Base-by-base conservation (phyloP, 805 yeast genomes). In the Sungouiozyma ichnusensis region DNA sequence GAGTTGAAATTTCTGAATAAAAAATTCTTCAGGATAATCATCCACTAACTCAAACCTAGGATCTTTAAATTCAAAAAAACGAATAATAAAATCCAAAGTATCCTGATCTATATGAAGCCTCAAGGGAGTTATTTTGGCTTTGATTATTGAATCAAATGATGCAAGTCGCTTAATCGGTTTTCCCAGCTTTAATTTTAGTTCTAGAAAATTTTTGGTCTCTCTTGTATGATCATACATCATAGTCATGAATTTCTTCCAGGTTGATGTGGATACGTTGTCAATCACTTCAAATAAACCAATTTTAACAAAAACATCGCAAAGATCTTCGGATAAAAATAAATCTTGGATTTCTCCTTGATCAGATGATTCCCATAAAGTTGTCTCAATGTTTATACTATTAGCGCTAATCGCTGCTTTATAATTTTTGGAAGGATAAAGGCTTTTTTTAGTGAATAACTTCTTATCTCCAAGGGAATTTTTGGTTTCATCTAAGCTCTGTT, bases 21-120 rank as follows among this genome's bases (percentile, higher is more conserved):
- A 88, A 1, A 76, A 53, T 4, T 75, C 71, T 44, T 82, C 92
- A 36, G 81, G 86, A 44, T 66, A 71, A 11, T 66, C 71, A 18
- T 71, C 69, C n/a, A 77, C 70, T 14, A 83, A 63, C 3, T 72
- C 72, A 55, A 84, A 83, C 44, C 92, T 62, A 2, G 65, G 50
- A 53, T 85, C 95, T 53, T 76, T 80, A 57, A 92, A 92, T 45
- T 79, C 87, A 29, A 82, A 76, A 62, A 86, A 92, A 32, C 96
- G 67, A 0, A 77, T 74, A 27, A 87, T 51, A 49, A 90, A 88
- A 43, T 87, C 96, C 16, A 87, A 66, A 0, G 97, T 85, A 54
- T 90, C 97, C 58, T 92, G 98, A 60, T 92, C 97, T 36, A 92
- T 77, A 57, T 85, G 86, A 14, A 92, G 60, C 40, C 95, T 67